Evolutionary conservation across 192 early-diverging fungal genomes (phyloP).

Genomic region (Phycomyces blakesleeanus): DNA sequence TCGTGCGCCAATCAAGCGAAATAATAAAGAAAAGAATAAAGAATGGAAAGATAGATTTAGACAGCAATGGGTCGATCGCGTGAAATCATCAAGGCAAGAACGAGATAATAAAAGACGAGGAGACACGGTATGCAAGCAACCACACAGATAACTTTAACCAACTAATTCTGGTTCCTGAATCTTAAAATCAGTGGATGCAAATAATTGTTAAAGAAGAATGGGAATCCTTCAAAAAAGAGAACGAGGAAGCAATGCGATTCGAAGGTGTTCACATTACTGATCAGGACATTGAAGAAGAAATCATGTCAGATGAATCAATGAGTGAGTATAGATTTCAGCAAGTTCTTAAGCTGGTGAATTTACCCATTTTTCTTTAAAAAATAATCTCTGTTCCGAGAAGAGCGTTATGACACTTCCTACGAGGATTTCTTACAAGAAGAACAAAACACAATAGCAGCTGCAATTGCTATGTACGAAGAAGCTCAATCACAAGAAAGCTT

Average conservation of each 20-base stretch:
- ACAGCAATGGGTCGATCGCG: slow-evolving; percentile 4
- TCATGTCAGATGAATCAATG: not conserved
- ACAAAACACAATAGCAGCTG: not conserved
- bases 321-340: not conserved
- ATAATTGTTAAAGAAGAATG: not conserved
- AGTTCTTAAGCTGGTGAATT: not conserved
- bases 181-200: not conserved
- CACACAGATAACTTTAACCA: too few relatives aligned
- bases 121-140: not conserved
- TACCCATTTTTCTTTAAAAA: not conserved
- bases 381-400: too few relatives aligned
- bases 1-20: not conserved
- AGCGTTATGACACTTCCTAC: not conserved
- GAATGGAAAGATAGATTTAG: slow-evolving; percentile 9
- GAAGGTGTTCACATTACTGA: slow-evolving; percentile 1
- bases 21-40: not conserved
- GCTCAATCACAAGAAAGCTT: not conserved
- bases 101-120: not conserved
- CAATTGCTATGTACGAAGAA: not conserved
- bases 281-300: not conserved
- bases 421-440: not conserved
- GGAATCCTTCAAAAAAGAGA: not conserved
- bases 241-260: slow-evolving; percentile 3
- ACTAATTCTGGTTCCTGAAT: not conserved
- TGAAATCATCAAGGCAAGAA: not conserved